phyloP scores from a whole-genome alignment of 495 filamentous ascomycete species.

The Viridothelium virens region DNA sequence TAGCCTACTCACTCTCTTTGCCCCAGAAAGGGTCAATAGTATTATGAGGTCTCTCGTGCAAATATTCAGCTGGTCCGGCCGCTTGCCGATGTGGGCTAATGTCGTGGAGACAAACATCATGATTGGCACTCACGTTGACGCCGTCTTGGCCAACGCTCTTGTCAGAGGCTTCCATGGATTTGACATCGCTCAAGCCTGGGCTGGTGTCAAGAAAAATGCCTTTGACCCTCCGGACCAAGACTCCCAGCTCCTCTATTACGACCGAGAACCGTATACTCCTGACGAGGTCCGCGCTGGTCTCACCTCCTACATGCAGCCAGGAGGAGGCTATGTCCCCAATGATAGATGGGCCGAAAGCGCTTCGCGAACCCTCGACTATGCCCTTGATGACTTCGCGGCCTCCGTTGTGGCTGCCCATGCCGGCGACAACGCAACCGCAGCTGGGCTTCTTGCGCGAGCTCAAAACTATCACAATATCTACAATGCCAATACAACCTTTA shows the following conservation, averaged over 20 bases:
- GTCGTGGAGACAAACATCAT: conserved; percentile 26
- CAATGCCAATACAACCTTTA: conserved; percentile 21
- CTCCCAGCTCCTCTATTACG: conserved; percentile 22
- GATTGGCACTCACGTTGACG: conserved; percentile 25
- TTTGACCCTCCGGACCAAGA: conserved; percentile 20
- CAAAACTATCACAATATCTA: conserved; percentile 20
- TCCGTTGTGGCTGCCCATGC: conserved; percentile 19
- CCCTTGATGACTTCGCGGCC: conserved; percentile 23
- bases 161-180: conserved; percentile 18
- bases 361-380: conserved; percentile 23
- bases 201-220: conserved; percentile 23
- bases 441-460: conserved; percentile 9
- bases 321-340: conserved; percentile 22
- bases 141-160: conserved; percentile 24
- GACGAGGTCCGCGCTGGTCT: conserved; percentile 23
- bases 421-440: conserved; percentile 15
- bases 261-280: conserved; percentile 22
- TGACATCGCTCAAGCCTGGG: conserved; percentile 18
- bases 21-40: conserved; percentile 22
- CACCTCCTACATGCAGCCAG: conserved; percentile 17
- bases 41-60: conserved; percentile 23
- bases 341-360: conserved; percentile 24
- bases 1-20: conserved; percentile 20
- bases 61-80: conserved; percentile 22
- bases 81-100: conserved; percentile 25